These are phyloP conservation scores for Ramaria sp. DNA, from an alignment of 768 basidiomycete species.

Conservation along the genomic window DNA sequence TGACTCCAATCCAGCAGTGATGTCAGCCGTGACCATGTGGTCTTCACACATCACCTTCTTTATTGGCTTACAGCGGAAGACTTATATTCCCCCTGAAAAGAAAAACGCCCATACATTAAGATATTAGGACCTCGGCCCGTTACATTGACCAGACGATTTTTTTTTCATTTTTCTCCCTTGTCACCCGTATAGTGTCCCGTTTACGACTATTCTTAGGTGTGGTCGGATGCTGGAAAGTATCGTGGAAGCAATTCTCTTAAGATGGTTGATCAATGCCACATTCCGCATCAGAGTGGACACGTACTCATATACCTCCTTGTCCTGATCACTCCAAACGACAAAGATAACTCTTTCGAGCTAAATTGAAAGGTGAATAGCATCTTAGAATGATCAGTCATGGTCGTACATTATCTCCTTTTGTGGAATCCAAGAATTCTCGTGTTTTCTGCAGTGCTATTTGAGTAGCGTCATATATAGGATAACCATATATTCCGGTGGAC, in stretches of 20 bases:
- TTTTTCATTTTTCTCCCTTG: too few species aligned
- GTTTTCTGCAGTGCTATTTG: slow-evolving; percentile 53
- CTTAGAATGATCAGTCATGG: slow-evolving; percentile 19
- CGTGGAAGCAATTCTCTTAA: slow-evolving; percentile 43
- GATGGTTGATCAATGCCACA: slow-evolving; percentile 16
- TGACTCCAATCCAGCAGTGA: too few species aligned
- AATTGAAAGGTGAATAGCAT: slow-evolving; percentile 2
- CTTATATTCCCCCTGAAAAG: too few species aligned
- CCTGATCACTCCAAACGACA: slow-evolving; percentile 58
- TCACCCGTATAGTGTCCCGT: too few species aligned
- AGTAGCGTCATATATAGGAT: slow-evolving; percentile 66
- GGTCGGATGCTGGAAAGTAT: slow-evolving; percentile 39
- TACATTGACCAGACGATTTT: too few species aligned
- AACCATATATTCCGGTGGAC: slow-evolving; percentile 72
- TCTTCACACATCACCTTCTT: too few species aligned
- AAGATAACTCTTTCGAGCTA: slow-evolving; percentile 64
- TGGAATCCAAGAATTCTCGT: slow-evolving; percentile 46
- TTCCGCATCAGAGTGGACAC: slow-evolving; percentile 16
- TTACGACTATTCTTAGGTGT: too few species aligned
- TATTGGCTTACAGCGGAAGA: too few species aligned
- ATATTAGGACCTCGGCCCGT: too few species aligned
- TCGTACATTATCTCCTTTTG: slow-evolving; percentile 31
- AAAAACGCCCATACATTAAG: too few species aligned
- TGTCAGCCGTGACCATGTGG: too few species aligned
- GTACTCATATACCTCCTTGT: slow-evolving; percentile 56